Conservation (phyloP, 768 basidiomycete genomes). For the Leccinum imitatum region DNA sequence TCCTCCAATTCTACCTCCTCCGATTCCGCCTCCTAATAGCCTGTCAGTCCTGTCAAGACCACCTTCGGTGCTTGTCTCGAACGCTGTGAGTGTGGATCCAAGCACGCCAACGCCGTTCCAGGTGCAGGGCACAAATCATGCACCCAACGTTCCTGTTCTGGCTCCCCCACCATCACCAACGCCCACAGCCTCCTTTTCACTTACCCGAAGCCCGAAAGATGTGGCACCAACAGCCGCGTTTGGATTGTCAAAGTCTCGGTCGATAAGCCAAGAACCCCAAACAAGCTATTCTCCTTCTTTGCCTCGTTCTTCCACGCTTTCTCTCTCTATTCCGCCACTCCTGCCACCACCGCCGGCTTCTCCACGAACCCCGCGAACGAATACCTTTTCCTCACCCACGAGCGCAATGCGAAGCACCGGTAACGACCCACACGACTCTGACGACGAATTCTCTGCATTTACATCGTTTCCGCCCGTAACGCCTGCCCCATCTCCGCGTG, state of each 20-base stretch:
- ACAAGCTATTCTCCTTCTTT: constrained; percentile 21
- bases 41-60: constrained; percentile 24
- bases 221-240: constrained; percentile 1
- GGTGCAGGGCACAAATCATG: constrained; percentile 1
- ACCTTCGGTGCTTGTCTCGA: constrained; percentile 5
- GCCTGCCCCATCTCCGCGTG: constrained; percentile 7
- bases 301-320: constrained; percentile 21
- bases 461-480: constrained; percentile 29
- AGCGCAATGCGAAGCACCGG: not conserved
- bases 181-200: constrained; percentile 26
- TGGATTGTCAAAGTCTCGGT: constrained; percentile 2
- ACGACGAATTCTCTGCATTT: constrained; percentile 56
- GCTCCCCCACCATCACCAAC: constrained; percentile 31
- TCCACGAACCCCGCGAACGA: constrained; percentile 33
- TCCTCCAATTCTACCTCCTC: constrained; percentile 41
- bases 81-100: not conserved
- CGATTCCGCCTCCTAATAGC: constrained; percentile 31
- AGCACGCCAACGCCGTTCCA: not conserved
- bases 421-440: constrained; percentile 31
- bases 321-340: constrained; percentile 28
- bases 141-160: constrained; percentile 14
- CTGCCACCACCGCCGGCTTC: constrained; percentile 33
- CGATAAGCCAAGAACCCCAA: constrained; percentile 17
- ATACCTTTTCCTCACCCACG: constrained; percentile 4
- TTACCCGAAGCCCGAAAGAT: constrained; percentile 15